Base-by-base conservation (phyloP, 805 yeast genomes). In the Wickerhamiella parazyma region DNA sequence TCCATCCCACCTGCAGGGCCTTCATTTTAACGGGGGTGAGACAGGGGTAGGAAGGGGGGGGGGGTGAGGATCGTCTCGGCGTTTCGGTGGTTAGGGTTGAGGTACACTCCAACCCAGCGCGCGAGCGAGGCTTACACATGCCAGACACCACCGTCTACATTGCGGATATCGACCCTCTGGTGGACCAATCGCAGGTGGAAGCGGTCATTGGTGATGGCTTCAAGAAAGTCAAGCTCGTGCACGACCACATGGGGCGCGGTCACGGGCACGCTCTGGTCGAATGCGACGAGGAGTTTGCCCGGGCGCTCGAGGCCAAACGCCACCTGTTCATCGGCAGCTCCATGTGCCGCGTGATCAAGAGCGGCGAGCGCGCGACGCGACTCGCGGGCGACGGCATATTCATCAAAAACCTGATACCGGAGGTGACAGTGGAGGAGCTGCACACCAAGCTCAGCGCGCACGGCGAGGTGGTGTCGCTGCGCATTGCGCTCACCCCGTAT, bases 331-430 rank as follows among this genome's bases (percentile, higher is more conserved):
- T 52, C 11, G 49, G 52, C 36, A 41, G 49, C 16, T 28, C 50
- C 9, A 38, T 48, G 47, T 50, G 54, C 47, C 50, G 55, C 12
- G 51, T 52, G 28, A 33, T 40, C 2, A 36, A 19, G 26, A 14
- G 4, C 18, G 34, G 26, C 22, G 38, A 49, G 7, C 42, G 41
- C 36, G 36, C 16, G 24, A 25, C 38, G 31, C 51, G 52, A 3
- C 45, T 40, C 28, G 48, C 45, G 12, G 50, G 52, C 33, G 39
- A 45, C 5, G 55, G 55, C 31, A 45, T 87, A 50, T 87, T 80
- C 66, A 81, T 81, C 57, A 87, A 86, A 71, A 83, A 87, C 75
- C 70, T 87, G 55, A 76, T 73, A 54, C 52, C 70, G 36, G 85
- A 76, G 51, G 75, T 75, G 63, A 60, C 80, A 44, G 59, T 53